Evolutionary conservation across 2,329 filamentous ascomycete species (phyloP).

Genomic region (Sclerotinia trifoliorum): DNA sequence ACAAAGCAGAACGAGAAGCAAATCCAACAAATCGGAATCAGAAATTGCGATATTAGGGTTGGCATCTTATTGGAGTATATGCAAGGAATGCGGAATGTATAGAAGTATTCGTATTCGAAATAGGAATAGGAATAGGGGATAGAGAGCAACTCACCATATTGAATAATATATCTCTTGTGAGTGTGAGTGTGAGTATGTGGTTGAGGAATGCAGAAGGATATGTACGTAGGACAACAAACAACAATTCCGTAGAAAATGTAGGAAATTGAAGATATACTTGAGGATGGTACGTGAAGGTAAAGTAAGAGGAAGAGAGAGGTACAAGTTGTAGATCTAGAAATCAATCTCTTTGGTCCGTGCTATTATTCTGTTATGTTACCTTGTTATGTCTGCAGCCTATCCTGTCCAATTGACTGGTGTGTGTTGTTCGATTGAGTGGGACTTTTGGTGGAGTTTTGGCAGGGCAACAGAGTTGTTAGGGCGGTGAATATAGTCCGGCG

Average conservation of each 20-base stretch:
- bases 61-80: constrained; percentile 6
- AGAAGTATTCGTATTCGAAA: background rate
- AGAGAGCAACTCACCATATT: constrained; percentile 4
- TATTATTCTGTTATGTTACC: background rate
- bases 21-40: constrained; percentile 2
- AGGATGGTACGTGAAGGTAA: background rate
- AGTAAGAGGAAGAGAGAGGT: background rate
- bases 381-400: no score
- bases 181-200: background rate
- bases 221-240: background rate
- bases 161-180: background rate
- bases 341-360: constrained; percentile 5
- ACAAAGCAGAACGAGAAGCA: background rate
- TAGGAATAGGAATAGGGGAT: constrained; percentile 7
- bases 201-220: no score
- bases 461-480: no score
- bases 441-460: no score
- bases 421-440: no score
- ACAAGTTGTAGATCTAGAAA: background rate
- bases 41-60: no score
- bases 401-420: no score
- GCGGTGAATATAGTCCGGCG: no score
- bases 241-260: background rate
- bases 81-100: constrained; percentile 8
- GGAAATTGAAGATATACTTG: constrained; percentile 1